Percentiles rank a stretch among this genome's conserved stretches.
These are phyloP conservation scores for Pyrenula massariospora DNA, from an alignment of 495 filamentous ascomycete genomes.

Conservation along the genomic window DNA sequence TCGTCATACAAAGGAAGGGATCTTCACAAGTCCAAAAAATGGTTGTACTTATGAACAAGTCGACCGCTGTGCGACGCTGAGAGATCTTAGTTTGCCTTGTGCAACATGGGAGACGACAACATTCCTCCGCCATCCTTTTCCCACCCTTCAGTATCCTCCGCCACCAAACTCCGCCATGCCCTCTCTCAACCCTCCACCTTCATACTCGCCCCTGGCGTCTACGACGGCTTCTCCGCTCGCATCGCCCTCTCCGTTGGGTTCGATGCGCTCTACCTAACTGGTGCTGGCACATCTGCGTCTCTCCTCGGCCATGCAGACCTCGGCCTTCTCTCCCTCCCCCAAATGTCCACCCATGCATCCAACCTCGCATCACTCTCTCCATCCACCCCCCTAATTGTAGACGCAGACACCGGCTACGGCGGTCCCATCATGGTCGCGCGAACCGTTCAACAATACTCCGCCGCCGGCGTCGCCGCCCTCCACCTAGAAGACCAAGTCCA, in stretches of 20 bases:
- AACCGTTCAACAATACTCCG: slow-evolving; percentile 51
- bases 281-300: slow-evolving; percentile 55
- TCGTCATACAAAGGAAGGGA: not conserved
- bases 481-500: slow-evolving; percentile 63
- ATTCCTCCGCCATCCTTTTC: not conserved
- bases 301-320: slow-evolving; percentile 54
- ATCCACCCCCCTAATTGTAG: slow-evolving; percentile 50
- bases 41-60: too few species aligned
- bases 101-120: not conserved
- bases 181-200: slow-evolving; percentile 7
- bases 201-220: slow-evolving; percentile 54
- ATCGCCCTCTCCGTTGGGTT: slow-evolving; percentile 49
- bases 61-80: too few species aligned
- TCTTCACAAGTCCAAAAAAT: too few species aligned
- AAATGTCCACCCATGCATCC: slow-evolving; percentile 32
- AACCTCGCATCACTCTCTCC: slow-evolving; percentile 30
- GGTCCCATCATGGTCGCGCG: slow-evolving; percentile 51
- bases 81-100: too few species aligned
- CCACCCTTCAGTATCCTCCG: not conserved
- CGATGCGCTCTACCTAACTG: slow-evolving; percentile 59
- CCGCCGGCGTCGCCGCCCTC: slow-evolving; percentile 56
- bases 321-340: slow-evolving; percentile 41
- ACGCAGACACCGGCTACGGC: slow-evolving; percentile 57
- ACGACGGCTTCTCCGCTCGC: slow-evolving; percentile 58
- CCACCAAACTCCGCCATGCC: not conserved